Evolutionary conservation across 116 monocot species (phyloP).

Genomic region (Zostera marina): DNA sequence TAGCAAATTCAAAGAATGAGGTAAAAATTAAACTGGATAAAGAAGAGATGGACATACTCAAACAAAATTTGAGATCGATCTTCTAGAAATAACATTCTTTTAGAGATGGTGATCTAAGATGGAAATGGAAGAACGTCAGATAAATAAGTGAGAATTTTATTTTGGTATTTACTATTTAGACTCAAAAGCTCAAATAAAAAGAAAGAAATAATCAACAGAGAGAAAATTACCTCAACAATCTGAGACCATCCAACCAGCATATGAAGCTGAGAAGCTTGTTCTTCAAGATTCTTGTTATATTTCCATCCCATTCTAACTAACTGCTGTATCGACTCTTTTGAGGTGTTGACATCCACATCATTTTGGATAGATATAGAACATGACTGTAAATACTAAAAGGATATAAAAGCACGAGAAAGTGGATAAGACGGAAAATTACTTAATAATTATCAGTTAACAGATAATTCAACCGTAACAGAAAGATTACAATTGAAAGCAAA

Average conservation of each 20-base stretch:
- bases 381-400: slow-evolving; percentile 20
- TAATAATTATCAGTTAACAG: neutral
- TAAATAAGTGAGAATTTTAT: neutral
- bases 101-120: slow-evolving; percentile 70
- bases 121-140: neutral
- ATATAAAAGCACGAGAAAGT: slow-evolving; percentile 2
- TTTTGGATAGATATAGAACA: slow-evolving; percentile 21
- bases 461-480: neutral
- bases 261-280: slow-evolving; percentile 92
- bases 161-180: neutral
- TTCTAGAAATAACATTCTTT: slow-evolving; percentile 66
- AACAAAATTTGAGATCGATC: slow-evolving; percentile 71
- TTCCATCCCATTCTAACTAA: slow-evolving; percentile 85
- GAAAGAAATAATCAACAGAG: neutral
- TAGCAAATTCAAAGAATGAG: neutral
- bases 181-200: neutral
- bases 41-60: slow-evolving; percentile 33
- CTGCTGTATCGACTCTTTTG: slow-evolving; percentile 57
- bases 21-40: neutral
- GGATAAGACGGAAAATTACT: neutral
- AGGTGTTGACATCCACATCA: slow-evolving; percentile 30
- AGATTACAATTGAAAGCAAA: no score
- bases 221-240: slow-evolving; percentile 53
- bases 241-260: slow-evolving; percentile 93
- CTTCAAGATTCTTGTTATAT: slow-evolving; percentile 91